Base-by-base conservation (phyloP, 441 rosid species). In the Isatis lusitanica region DNA sequence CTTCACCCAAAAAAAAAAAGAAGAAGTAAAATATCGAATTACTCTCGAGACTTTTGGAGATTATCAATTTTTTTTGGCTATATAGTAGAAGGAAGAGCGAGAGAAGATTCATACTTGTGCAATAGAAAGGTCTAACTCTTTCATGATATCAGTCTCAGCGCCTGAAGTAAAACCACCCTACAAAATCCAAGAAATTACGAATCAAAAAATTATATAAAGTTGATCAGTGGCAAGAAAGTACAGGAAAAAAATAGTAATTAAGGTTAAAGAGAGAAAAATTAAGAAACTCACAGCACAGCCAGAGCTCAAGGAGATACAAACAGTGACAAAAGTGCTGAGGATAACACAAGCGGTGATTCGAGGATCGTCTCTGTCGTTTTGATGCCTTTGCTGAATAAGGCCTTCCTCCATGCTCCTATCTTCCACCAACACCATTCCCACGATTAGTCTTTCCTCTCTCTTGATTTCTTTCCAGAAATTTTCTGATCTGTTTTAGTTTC, bases 321-420 rank as follows among this genome's bases (percentile, higher is more conserved):
- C 73, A 44, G 80, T 42, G 16, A 77, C 63, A 50, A 77, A 77
- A 50, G 80, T 77, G 57, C 80, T 77, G 57, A 77, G 73, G n/a
- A 77, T 60, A 9, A 77, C 76, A 77, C 76, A 71, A 35, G 59
- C 55, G 0, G 73, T 71, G 13, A 77, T 31, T 51, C 63, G 76
- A 58, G 40, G 62, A 56, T 70, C 79, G 36, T 63, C 55, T 36
- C 9, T 69, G 47, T 63, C 71, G 67, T 63, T 76, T 70, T 63
- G 61, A 9, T 63, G 40, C 1, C 38, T 72, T 30, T 15, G 15
- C 28, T 0, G 53, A 13, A 76, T 63, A 44, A 70, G 79, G 5
- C 75, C 79, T 56, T 70, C 79, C 56, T 76, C 79, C 30, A 76
- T 70, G 36, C 53, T 53, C 63, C 53, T 53, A 26, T 70, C 57